Percentiles rank a stretch among this genome's conserved stretches.
Conservation (phyloP, 2,329 filamentous ascomycete genomes). For the Alternaria sp. region DNA sequence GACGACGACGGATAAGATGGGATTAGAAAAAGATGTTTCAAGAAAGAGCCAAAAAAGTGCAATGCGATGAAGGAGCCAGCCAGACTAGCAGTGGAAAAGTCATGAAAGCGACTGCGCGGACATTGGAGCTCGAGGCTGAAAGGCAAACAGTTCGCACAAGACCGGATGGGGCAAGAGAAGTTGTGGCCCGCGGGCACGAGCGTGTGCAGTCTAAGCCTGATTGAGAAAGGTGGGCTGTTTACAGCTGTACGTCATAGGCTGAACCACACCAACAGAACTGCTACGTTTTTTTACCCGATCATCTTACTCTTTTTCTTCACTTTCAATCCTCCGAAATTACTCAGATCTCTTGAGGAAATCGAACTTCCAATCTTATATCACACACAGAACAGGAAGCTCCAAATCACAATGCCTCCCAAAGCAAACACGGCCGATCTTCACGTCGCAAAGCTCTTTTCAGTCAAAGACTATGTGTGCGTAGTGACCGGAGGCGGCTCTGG, state of each 20-base stretch:
- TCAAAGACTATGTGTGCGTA: constrained; percentile 64
- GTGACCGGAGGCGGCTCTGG: constrained; percentile 67
- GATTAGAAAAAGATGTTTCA: neutral
- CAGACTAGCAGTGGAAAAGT: neutral
- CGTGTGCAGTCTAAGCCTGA: constrained; percentile 10
- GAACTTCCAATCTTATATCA: neutral
- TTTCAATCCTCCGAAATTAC: neutral
- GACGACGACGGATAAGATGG: neutral
- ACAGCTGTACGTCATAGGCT: constrained; percentile 26
- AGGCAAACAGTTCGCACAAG: neutral
- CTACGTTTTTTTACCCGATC: constrained; percentile 6
- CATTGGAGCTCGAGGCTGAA: constrained; percentile 5
- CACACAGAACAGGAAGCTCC: neutral
- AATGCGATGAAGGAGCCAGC: neutral
- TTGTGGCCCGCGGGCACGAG: constrained; percentile 2
- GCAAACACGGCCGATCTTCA: constrained; percentile 58
- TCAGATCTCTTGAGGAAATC: neutral
- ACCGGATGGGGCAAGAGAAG: neutral
- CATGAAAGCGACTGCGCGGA: neutral
- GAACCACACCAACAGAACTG: constrained; percentile 9
- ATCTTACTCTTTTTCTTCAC: neutral
- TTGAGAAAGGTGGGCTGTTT: constrained; percentile 20
- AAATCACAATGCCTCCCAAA: constrained; percentile 45
- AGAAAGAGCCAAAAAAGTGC: neutral
- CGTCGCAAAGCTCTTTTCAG: constrained; percentile 62